Base-by-base conservation (phyloP, 2,329 filamentous ascomycete genomes). In the Chaetomium sp. region DNA sequence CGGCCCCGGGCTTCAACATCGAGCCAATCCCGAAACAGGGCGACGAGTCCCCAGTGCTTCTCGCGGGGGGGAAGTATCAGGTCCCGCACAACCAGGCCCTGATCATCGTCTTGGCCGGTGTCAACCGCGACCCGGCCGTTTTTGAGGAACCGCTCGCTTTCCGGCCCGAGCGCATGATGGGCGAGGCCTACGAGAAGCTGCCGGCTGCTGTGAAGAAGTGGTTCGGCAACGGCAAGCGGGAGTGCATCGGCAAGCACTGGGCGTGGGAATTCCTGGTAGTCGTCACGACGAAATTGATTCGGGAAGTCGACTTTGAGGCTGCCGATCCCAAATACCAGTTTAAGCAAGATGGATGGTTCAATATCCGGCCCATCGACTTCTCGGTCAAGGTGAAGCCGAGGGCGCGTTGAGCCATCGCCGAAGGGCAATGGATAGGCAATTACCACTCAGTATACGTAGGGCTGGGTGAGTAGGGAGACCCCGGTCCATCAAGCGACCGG, bases 1-100 rank as follows among this genome's bases (percentile, higher is more conserved):
- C 84, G 0, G 83, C 85, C 0, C 83, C 84, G 0, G 79, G 81
- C 0, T 84, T 86, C 76, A 84, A 84, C 75, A 80, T 83, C 62
- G 82, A 84, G 74, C 78, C 78, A 0, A 72, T 79, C 0, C 81
- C 81, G 2, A 72, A 75, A 47, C 60, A 66, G 21, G 72, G 71
- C 7, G 75, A 79, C 68, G 79, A 77, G 72, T 74, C 72, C 0
- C 81, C 85, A 0, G 72, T 85, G 21, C 76, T 82, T 3, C 73
- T 84, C 0, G 80, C 68, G 0, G 80, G 80, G 1, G 82, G 81
- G 50, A 82, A 80, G 68, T 84, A 84, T 71, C 74, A 81, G 70
- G 69, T 84, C 16, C 76, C 81, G 4, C 77, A 83, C 72, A 72
- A 83, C 70, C 82, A 83, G 70, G 57, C 80, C 47, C 76, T 84